Percentiles rank a stretch among this genome's conserved stretches.
Evolutionary conservation across 768 basidiomycete genomes (phyloP).

Genomic region (Boletus eberwhitei): DNA sequence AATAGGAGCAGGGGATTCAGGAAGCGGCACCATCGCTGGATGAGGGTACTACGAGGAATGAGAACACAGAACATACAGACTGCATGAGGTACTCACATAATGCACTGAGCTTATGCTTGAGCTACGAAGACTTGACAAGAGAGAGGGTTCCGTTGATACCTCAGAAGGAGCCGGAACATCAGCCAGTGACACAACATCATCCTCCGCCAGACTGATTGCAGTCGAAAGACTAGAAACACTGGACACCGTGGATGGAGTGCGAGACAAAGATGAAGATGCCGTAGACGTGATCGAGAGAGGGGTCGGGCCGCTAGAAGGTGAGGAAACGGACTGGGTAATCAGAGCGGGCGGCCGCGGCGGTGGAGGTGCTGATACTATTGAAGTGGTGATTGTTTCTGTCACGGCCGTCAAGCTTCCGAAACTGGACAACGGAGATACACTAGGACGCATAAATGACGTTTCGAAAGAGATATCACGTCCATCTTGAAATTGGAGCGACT

Average conservation of each 20-base stretch:
- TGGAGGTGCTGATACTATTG: conserved; percentile 11
- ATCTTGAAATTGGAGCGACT: conserved; percentile 51
- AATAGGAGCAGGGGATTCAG: conserved; percentile 27
- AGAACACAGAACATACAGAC: not conserved
- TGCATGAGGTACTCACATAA: conserved; percentile 35
- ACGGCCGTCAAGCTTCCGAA: conserved; percentile 33
- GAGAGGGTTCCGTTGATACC: conserved; percentile 54
- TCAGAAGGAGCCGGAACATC: conserved; percentile 26
- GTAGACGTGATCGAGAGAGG: conserved; percentile 32
- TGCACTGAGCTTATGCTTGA: conserved; percentile 20
- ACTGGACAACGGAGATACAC: conserved; percentile 37
- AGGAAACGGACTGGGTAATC: conserved; percentile 17
- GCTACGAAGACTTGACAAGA: conserved; percentile 45
- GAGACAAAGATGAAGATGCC: conserved; percentile 30
- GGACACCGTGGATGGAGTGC: conserved; percentile 39
- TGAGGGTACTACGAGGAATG: conserved; percentile 23
- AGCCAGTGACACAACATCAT: conserved; percentile 19
- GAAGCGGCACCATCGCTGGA: conserved; percentile 33
- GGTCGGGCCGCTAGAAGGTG: conserved; percentile 34
- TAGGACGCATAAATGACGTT: conserved; percentile 70
- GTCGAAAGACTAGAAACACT: conserved; percentile 45
- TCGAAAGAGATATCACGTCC: conserved; percentile 64
- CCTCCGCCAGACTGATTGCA: conserved; percentile 33
- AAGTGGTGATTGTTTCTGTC: conserved; percentile 32
- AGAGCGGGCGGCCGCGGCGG: conserved; percentile 23